Evolutionary conservation across 1,284 basidiomycete species (phyloP).

Genomic region (Ceratobasidium sp.): DNA sequence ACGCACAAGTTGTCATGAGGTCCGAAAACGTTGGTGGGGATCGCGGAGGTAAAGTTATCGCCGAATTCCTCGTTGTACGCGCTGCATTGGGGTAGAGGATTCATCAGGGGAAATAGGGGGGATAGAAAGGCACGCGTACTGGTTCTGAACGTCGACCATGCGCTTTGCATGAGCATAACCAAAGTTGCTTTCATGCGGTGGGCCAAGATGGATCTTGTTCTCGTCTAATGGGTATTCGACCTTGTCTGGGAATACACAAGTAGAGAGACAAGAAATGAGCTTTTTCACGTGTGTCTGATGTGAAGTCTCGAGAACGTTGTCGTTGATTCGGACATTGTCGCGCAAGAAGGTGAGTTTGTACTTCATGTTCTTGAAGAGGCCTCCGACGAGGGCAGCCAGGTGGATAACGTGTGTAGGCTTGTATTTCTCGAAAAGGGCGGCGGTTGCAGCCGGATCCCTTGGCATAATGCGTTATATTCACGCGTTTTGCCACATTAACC

Average conservation of each 20-base stretch:
- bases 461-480: slow-evolving; percentile 27
- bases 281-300: slow-evolving; percentile 69
- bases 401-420: slow-evolving; percentile 91
- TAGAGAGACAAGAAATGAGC: slow-evolving; percentile 84
- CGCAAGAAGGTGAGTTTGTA: slow-evolving; percentile 87
- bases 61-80: slow-evolving; percentile 91
- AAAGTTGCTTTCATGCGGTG: slow-evolving; percentile 87
- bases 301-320: slow-evolving; percentile 79
- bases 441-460: slow-evolving; percentile 69
- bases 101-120: not conserved
- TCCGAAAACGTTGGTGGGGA: slow-evolving; percentile 91
- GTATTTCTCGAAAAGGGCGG: slow-evolving; percentile 79
- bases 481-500: not conserved
- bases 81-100: slow-evolving; percentile 51
- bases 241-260: slow-evolving; percentile 87
- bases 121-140: slow-evolving; percentile 57
- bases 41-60: slow-evolving; percentile 87
- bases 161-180: slow-evolving; percentile 91
- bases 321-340: slow-evolving; percentile 89
- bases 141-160: slow-evolving; percentile 91
- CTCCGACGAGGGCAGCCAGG: slow-evolving; percentile 84
- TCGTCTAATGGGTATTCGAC: slow-evolving; percentile 82
- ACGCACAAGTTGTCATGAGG: slow-evolving; percentile 78
- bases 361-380: slow-evolving; percentile 89
- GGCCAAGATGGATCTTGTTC: slow-evolving; percentile 82